Evolutionary conservation across 2,329 filamentous ascomycete genomes (phyloP).

Genomic region (Massarina eburnea): DNA sequence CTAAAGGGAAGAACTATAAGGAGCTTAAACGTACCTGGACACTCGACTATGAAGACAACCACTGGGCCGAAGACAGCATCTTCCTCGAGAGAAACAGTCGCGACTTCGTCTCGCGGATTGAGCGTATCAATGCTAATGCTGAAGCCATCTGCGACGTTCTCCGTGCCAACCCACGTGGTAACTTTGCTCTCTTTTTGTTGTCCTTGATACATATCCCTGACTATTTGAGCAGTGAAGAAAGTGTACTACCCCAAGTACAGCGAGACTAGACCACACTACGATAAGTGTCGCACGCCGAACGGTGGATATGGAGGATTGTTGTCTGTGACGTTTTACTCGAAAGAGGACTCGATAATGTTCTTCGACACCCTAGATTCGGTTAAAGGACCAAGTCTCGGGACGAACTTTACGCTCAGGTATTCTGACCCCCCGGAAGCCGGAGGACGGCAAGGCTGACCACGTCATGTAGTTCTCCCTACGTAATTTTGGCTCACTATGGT

Average conservation of each 20-base stretch:
- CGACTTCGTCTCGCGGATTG: slow-evolving; percentile 81
- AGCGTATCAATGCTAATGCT: slow-evolving; percentile 81
- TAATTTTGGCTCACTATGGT: slow-evolving; percentile 84
- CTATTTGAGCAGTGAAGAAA: slow-evolving; percentile 61
- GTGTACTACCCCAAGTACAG: slow-evolving; percentile 87
- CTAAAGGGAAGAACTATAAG: slow-evolving; percentile 69
- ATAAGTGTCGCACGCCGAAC: slow-evolving; percentile 69
- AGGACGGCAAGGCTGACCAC: not conserved
- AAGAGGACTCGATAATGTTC: slow-evolving; percentile 73
- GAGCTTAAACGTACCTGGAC: slow-evolving; percentile 67
- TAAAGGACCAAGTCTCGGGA: slow-evolving; percentile 93
- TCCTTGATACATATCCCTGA: slow-evolving; percentile 15
- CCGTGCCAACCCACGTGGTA: slow-evolving; percentile 56
- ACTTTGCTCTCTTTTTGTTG: slow-evolving; percentile 6
- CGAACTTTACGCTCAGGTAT: slow-evolving; percentile 85
- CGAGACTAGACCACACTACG: slow-evolving; percentile 71
- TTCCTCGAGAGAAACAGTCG: slow-evolving; percentile 97
- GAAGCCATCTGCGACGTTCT: slow-evolving; percentile 79
- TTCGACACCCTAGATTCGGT: slow-evolving; percentile 84
- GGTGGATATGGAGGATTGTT: slow-evolving; percentile 90
- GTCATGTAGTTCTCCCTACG: slow-evolving; percentile 74
- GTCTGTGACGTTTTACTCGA: slow-evolving; percentile 75
- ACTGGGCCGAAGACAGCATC: slow-evolving; percentile 91
- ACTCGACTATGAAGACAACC: slow-evolving; percentile 78
- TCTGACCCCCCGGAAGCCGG: slow-evolving; percentile 5